Base-by-base conservation (phyloP, 2,329 filamentous ascomycete species). In the Coniochaeta hoffmannii region DNA sequence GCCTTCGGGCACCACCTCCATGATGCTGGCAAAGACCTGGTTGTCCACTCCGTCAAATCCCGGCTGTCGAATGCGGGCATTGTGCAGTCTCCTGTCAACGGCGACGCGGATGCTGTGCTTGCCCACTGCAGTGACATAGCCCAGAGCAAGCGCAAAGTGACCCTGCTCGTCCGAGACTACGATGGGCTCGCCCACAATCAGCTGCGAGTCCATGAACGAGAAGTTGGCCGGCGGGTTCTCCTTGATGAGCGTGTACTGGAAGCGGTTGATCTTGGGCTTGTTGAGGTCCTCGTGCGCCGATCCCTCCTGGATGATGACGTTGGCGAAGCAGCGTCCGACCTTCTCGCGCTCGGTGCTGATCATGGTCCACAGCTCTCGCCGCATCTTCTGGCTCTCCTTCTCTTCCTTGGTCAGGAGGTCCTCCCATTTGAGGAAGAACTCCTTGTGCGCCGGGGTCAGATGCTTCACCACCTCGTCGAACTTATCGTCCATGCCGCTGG, bases 371-470 rank as follows among this genome's bases (percentile, higher is more conserved):
- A 99, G 76, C 68, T 99, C 94, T 61, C 91, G 81, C 59, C 91
- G 85, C 60, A 91, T 87, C 65, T 89, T 95, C 67, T 94, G 87
- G 66, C 88, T 85, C 64, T 96, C 91, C 63, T 87, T 90, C 69
- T 99, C 94, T 73, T 99, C 94, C 67, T 94, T 94, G 0, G 93
- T 97, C 35, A 99, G 76, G 14, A 99, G 77, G 53, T 87, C 81
- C 69, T 99, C 94, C 94, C 94, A 99, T 67, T 94, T 96, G 59
- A 88, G 79, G 70, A 99, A 97, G 69, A 97, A 99, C 0, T 85
- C 81, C 61, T 84, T 83, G 65, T 97, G 89, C 0, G 73, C 75
- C 1, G 86, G 79, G 6, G 82, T 89, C n/a, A 96, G 77, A 65
- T 95, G 88, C 57, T 80, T 79, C 53, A 96, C 86, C 6, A 90